Conservation (phyloP, 2,329 filamentous ascomycete species). For the Beauveria caledonica region DNA sequence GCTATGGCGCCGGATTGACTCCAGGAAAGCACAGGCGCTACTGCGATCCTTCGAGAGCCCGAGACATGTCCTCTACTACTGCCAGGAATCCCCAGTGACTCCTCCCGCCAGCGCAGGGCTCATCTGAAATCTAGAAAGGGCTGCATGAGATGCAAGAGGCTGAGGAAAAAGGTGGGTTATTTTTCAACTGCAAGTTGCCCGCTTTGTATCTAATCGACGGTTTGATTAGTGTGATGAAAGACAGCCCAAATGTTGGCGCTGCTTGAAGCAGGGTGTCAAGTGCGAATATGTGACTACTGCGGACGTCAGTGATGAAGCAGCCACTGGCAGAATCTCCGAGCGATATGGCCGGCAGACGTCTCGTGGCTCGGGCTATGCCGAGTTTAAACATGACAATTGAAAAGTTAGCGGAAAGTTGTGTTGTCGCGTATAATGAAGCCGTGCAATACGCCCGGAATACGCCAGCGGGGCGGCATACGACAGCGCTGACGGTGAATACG, state of each 20-base stretch:
- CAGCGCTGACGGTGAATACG: not conserved
- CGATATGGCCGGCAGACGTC: not conserved
- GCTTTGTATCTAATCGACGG: not conserved
- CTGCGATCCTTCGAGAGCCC: not conserved
- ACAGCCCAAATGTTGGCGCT: conserved; percentile 26
- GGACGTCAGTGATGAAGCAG: conserved; percentile 4
- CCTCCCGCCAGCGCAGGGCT: conserved; percentile 3
- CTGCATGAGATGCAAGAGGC: conserved; percentile 1
- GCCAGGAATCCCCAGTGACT: not conserved
- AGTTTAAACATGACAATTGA: not conserved
- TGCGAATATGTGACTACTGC: conserved; percentile 22
- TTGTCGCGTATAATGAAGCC: not conserved
- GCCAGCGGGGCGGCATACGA: conserved; percentile 4
- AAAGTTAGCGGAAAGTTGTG: not conserved
- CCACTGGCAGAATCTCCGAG: not conserved
- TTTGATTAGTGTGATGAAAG: conserved; percentile 26
- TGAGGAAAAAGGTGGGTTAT: conserved; percentile 4
- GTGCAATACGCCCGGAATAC: conserved; percentile 1
- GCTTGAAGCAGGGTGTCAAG: conserved; percentile 20
- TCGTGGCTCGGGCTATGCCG: not conserved
- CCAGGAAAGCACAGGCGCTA: not conserved
- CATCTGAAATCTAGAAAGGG: conserved; percentile 8
- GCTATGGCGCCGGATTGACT: not conserved
- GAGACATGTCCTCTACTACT: not conserved
- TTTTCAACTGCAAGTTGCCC: not conserved